Evolutionary conservation across 306 rosid genomes (phyloP), one percentile per base, ranked within the genome.

Genomic region (Trichosanthes truncata): DNA sequence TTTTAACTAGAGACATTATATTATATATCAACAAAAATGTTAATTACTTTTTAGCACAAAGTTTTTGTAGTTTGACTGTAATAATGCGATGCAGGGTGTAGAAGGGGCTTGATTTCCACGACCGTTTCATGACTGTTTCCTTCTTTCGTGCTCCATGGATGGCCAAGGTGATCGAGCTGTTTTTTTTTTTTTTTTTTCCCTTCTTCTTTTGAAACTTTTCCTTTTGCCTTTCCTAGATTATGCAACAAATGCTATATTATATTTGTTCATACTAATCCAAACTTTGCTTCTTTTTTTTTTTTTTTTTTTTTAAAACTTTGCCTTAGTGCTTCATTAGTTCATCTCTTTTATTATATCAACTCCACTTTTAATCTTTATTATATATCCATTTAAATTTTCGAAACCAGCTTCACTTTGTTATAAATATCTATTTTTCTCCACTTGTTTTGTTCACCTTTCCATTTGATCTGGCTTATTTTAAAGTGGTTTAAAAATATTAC

Each of bases 1-100:
- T n/a, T 40, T 3, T 48, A 36, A 5, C 40, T 43, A 62, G 26
- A 81, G 55, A 82, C 84, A 69, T 83, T 80, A 53, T 33, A 33
- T 52, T 52, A 52, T 52, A 52, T 17, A 6, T 9, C 43, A 6
- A 14, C 45, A 65, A 65, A 65, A 65, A 57, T 21, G 13, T 15
- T 31, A 61, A 31, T 65, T 3, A 15, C 40, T 15, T 65, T 48
- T 65, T 65, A 6, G 43, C 23, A 65, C 45, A 13, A 65, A 33
- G 23, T 2, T 65, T 63, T 33, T 29, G 10, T 13, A 33, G 21
- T 65, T 65, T 65, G 40, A 29, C 68, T 61, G 68, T 31, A 61
- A 61, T 61, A 61, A 61, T 61, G 40, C 36, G 36, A 61, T 61
- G 68, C 41, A 61, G 36, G 40, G n/a, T 61, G 40, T 61, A 61